These are phyloP conservation scores for Castanea sativa DNA, from an alignment of 306 rosid species.

Conservation along the genomic window DNA sequence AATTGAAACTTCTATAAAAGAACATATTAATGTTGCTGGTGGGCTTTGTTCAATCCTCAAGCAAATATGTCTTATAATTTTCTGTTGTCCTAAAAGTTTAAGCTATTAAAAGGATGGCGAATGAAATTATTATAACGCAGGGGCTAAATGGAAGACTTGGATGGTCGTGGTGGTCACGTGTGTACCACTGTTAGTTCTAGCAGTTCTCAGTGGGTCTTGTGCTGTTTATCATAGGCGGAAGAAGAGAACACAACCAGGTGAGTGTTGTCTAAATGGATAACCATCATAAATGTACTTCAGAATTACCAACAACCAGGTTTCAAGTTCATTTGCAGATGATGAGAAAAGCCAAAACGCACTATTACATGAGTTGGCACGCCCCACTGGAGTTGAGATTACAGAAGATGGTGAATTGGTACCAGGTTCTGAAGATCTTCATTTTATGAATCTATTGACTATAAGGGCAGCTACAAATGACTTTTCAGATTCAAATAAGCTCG, in stretches of 20 bases:
- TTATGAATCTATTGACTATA: conserved; percentile 28
- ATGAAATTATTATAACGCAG: conserved; percentile 3
- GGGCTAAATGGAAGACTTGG: conserved; percentile 44
- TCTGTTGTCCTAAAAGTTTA: too few species aligned
- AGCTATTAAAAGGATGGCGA: too few species aligned
- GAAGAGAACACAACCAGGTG: conserved; percentile 23
- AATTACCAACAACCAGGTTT: not conserved
- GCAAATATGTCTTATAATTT: too few species aligned
- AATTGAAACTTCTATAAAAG: too few species aligned
- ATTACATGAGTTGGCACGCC: conserved; percentile 27
- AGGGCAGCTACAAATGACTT: conserved; percentile 5
- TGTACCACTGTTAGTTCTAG: conserved; percentile 25
- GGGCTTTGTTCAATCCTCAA: too few species aligned
- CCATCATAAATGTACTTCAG: not conserved
- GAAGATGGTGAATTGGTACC: conserved; percentile 44
- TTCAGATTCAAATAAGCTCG: not conserved
- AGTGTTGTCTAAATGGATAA: not conserved
- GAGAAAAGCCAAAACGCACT: conserved; percentile 23
- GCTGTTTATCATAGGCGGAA: conserved; percentile 1
- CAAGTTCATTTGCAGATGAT: conserved; percentile 19
- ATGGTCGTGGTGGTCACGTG: conserved; percentile 31
- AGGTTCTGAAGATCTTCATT: conserved; percentile 42
- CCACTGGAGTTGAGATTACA: conserved; percentile 34
- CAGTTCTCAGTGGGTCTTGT: conserved; percentile 18
- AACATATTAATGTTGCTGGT: too few species aligned